Percentiles rank a stretch among this genome's conserved stretches.
phyloP scores from a whole-genome alignment of 164 flowering plant species.

The Vitis rotundifolia region DNA sequence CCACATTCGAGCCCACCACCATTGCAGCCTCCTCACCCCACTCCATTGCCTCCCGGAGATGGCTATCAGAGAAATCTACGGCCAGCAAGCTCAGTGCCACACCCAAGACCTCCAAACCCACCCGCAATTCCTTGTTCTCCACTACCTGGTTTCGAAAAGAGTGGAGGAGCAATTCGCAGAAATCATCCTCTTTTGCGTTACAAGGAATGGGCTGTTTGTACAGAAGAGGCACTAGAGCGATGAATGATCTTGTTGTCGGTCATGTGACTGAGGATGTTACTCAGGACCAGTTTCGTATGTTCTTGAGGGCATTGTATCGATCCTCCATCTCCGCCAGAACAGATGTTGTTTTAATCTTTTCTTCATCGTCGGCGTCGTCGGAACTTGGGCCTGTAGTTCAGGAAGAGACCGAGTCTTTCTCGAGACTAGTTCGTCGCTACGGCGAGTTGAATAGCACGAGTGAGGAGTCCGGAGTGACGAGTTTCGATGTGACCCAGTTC shows the following conservation, averaged over 20 bases:
- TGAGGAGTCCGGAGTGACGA: background rate
- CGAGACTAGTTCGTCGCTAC: conserved; percentile 35
- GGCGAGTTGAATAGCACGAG: conserved; percentile 12
- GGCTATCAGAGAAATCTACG: conserved; percentile 22
- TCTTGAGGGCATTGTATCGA: conserved; percentile 47
- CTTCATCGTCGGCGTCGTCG: conserved; percentile 21
- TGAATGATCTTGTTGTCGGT: conserved; percentile 70
- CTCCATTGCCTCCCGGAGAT: conserved; percentile 26
- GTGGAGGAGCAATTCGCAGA: conserved; percentile 1
- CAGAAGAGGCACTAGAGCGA: conserved; percentile 60
- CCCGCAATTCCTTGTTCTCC: background rate
- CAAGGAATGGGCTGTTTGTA: conserved; percentile 78
- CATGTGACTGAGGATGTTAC: conserved; percentile 49
- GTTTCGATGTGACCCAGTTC: conserved; percentile 42
- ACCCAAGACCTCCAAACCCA: background rate
- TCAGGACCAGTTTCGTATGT: conserved; percentile 43
- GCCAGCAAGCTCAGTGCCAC: background rate
- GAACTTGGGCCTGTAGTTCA: conserved; percentile 29
- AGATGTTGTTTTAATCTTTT: conserved; percentile 57
- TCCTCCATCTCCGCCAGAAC: conserved; percentile 55
- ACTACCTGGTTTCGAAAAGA: background rate
- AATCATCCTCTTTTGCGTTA: conserved; percentile 35
- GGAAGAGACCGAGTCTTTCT: conserved; percentile 63
- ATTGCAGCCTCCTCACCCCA: conserved; percentile 1
- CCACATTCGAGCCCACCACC: conserved; percentile 52